A percentile compares a stretch with the other conserved stretches of the same genome.
Evolutionary conservation across 1,284 basidiomycete species (phyloP).

Genomic region (Pisolithus thermaeus): DNA sequence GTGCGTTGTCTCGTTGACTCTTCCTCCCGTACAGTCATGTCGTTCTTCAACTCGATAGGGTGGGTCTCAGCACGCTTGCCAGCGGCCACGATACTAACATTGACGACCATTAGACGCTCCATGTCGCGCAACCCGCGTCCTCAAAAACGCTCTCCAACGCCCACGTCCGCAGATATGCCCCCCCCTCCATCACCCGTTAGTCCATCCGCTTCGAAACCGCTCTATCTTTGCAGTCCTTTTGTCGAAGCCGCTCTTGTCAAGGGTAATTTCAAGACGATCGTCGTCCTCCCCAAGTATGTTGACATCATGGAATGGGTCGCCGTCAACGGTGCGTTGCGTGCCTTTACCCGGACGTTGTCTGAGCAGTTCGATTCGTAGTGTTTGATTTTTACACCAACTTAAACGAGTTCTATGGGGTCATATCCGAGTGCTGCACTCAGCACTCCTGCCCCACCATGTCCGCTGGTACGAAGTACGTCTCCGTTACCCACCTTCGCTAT

Average conservation of each 20-base stretch:
- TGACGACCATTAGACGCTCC: conserved; percentile 44
- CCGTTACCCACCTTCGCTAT: neutral
- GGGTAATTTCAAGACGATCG: conserved; percentile 98
- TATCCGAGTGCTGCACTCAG: conserved; percentile 92
- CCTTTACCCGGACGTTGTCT: neutral
- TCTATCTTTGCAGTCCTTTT: conserved; percentile 93
- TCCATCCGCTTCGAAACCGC: conserved; percentile 48
- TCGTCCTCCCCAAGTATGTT: conserved; percentile 94
- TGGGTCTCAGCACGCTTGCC: conserved; percentile 29
- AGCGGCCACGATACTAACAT: neutral
- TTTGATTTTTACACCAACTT: conserved; percentile 96
- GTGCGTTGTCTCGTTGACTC: neutral
- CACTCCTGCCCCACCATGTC: conserved; percentile 91
- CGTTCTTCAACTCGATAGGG: conserved; percentile 77
- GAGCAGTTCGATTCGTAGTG: conserved; percentile 41
- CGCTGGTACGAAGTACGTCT: conserved; percentile 77
- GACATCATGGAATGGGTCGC: conserved; percentile 99
- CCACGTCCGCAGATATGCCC: conserved; percentile 50
- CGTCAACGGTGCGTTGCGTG: conserved; percentile 67
- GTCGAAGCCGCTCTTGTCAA: conserved; percentile 96
- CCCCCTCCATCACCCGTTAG: conserved; percentile 37
- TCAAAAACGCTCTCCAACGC: conserved; percentile 64
- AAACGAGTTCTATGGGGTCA: conserved; percentile 95
- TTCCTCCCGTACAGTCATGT: conserved; percentile 43
- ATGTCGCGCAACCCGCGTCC: conserved; percentile 62